phyloP scores from a whole-genome alignment of 2,329 filamentous ascomycete species.

The Fusarium continuum region DNA sequence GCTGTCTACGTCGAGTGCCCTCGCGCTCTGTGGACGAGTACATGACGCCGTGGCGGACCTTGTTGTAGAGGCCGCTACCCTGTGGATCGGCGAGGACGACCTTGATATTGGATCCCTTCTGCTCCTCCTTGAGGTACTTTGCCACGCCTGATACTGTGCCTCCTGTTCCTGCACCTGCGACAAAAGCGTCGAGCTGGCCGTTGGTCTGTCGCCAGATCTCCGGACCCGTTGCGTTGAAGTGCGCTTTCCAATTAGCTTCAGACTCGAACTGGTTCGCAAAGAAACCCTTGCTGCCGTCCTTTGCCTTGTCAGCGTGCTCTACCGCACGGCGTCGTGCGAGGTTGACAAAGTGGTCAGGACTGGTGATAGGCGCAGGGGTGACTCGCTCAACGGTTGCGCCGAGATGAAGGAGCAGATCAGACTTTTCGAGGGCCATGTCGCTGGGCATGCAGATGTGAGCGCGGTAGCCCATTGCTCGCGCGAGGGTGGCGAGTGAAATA shows the following conservation, averaged over 20 bases:
- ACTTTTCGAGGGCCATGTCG: constrained; percentile 90
- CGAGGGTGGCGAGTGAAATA: constrained; percentile 90
- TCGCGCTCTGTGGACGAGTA: constrained; percentile 89
- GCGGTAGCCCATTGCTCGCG: constrained; percentile 86
- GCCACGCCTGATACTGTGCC: constrained; percentile 92
- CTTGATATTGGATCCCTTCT: constrained; percentile 65
- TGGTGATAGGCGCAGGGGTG: constrained; percentile 90
- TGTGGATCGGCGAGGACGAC: constrained; percentile 93
- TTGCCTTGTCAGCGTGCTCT: constrained; percentile 71
- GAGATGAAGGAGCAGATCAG: constrained; percentile 85
- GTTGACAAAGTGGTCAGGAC: constrained; percentile 93
- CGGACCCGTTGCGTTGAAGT: constrained; percentile 83
- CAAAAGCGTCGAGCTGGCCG: constrained; percentile 83
- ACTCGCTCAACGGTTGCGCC: constrained; percentile 94
- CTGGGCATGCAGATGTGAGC: constrained; percentile 98
- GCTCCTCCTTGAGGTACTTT: constrained; percentile 78
- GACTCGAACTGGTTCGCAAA: constrained; percentile 98
- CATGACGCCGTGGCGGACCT: constrained; percentile 93
- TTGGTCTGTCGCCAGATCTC: constrained; percentile 85
- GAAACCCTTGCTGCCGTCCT: constrained; percentile 77
- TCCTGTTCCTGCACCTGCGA: constrained; percentile 92
- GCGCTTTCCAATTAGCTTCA: constrained; percentile 85
- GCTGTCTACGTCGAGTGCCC: constrained; percentile 86
- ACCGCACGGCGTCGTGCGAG: constrained; percentile 79
- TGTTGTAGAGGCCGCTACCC: constrained; percentile 92